Conservation (phyloP, 106 monocot genomes). For the Dendrobium chrysotoxum region DNA sequence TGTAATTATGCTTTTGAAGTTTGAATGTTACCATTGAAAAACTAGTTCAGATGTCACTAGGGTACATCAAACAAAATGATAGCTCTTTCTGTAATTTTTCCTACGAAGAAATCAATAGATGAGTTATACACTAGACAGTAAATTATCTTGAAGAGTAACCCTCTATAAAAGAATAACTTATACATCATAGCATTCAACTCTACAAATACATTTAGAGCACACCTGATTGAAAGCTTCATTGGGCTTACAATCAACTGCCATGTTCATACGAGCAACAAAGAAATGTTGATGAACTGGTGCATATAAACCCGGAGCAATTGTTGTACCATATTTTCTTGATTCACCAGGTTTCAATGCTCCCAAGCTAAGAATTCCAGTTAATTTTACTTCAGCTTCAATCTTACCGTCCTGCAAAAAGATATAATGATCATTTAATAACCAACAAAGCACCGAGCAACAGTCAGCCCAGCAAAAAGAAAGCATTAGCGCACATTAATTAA, state of each 20-base stretch:
- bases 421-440: neutral
- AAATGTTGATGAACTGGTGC: slow-evolving; percentile 96
- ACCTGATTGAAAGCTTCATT: slow-evolving; percentile 82
- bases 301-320: slow-evolving; percentile 89
- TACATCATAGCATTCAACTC: neutral
- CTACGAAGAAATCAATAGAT: neutral
- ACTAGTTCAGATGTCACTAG: neutral
- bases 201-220: slow-evolving; percentile 25
- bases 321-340: slow-evolving; percentile 87
- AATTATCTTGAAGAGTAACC: neutral
- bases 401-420: slow-evolving; percentile 65
- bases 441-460: neutral
- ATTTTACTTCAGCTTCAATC: slow-evolving; percentile 91
- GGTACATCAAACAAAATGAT: neutral
- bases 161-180: neutral
- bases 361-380: slow-evolving; percentile 88
- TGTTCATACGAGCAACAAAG: slow-evolving; percentile 99
- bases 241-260: slow-evolving; percentile 89
- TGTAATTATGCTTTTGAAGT: neutral
- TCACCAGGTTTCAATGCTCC: slow-evolving; percentile 80
- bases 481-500: neutral
- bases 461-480: neutral
- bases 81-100: neutral
- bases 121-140: neutral
- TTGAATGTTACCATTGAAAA: neutral